phyloP scores from a whole-genome alignment of 345 rosid genomes.

The Citrus maxima region DNA sequence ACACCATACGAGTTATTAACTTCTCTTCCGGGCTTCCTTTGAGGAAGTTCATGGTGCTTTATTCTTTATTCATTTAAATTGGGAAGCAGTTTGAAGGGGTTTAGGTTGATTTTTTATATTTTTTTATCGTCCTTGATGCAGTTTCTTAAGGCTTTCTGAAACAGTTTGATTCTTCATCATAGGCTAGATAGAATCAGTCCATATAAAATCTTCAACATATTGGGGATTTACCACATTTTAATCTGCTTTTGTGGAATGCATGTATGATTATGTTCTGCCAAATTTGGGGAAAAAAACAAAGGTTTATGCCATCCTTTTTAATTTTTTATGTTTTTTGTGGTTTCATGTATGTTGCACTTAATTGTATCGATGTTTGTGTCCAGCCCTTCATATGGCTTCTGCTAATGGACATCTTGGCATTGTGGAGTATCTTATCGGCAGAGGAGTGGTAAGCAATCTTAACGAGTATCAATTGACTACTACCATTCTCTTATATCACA shows the following conservation, averaged over 20 bases:
- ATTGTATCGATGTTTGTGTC: conserved; percentile 11
- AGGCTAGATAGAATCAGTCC: not conserved
- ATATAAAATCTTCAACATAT: not conserved
- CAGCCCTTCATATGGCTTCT: conserved; percentile 96
- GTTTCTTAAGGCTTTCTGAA: not conserved
- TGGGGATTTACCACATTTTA: not conserved
- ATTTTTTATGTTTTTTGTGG: not conserved
- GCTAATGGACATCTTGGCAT: conserved; percentile 75
- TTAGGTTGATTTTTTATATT: not conserved
- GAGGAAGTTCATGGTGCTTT: not conserved
- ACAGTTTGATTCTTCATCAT: not conserved
- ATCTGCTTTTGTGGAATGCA: not conserved
- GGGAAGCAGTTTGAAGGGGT: not conserved
- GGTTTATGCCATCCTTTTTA: not conserved
- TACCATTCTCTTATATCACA: not conserved
- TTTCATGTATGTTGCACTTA: not conserved
- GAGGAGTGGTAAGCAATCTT: conserved; percentile 49
- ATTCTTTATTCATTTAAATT: not conserved
- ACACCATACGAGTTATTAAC: not conserved
- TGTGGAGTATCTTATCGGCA: conserved; percentile 68
- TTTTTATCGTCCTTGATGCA: not conserved
- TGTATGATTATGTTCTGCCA: not conserved
- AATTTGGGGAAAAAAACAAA: not conserved
- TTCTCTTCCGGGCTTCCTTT: not conserved
- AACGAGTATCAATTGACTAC: not conserved